phyloP scores from a whole-genome alignment of 2,329 filamentous ascomycete genomes.

The Aspergillus fructus region DNA sequence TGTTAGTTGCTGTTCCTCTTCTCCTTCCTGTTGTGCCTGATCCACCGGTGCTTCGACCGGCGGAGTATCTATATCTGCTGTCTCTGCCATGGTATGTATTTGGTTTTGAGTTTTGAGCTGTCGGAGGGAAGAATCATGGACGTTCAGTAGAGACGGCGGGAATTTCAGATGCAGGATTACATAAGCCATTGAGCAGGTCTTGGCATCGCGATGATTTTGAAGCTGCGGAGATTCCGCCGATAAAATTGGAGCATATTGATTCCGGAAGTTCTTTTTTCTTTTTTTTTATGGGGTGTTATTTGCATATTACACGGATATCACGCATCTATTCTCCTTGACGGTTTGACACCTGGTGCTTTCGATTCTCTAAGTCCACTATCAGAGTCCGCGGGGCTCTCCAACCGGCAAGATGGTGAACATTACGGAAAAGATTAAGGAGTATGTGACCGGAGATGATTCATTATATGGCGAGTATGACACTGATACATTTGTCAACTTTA shows the following conservation, averaged over 20 bases:
- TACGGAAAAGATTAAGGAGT: constrained; percentile 99
- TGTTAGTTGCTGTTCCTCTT: not conserved
- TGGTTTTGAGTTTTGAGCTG: not conserved
- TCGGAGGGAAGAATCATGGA: constrained; percentile 3
- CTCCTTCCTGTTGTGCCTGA: constrained; percentile 25
- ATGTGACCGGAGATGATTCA: constrained; percentile 21
- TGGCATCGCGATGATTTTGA: constrained; percentile 24
- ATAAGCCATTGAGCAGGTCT: constrained; percentile 12
- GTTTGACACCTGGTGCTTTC: not conserved
- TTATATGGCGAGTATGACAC: not conserved
- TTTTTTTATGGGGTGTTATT: not conserved
- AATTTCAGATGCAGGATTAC: constrained; percentile 16
- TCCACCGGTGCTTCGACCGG: constrained; percentile 43
- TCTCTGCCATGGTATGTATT: constrained; percentile 28
- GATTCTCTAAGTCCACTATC: constrained; percentile 1
- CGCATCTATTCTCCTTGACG: not conserved
- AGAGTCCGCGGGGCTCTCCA: constrained; percentile 26
- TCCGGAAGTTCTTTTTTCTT: not conserved
- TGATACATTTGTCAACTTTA: constrained; percentile 3
- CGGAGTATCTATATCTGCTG: constrained; percentile 21
- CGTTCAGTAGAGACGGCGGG: constrained; percentile 4
- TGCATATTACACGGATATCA: not conserved
- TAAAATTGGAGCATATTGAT: constrained; percentile 1
- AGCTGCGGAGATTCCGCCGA: constrained; percentile 9
- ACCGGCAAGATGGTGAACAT: constrained; percentile 86